Base-by-base conservation (phyloP, 2,329 filamentous ascomycete genomes). In the Aureobasidium musti region DNA sequence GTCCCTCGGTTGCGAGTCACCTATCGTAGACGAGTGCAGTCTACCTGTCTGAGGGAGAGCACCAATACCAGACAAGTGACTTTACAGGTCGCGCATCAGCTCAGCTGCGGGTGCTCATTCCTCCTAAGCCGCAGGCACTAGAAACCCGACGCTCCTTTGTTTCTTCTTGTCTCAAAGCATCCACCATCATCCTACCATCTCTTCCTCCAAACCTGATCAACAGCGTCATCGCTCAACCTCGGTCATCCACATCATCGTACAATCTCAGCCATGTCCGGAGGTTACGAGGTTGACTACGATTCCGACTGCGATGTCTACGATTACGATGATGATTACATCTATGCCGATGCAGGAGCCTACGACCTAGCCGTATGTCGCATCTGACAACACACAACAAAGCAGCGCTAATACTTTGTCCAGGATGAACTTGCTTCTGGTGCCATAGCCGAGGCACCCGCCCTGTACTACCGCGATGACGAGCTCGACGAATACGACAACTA, bases 341-440 rank as follows among this genome's bases (percentile, higher is more conserved):
- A 81, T 56, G 76, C 82, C 39, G 81, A 82, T 65, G 61, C 61
- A 26, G 81, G 82, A 39, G 79, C 79, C 39, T 76, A 72, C 67
- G 72, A 72, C 17, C 65, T 76, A 28, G 77, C 76, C 52, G 77
- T 79, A 74, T 67, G 77, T 73, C 23, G 50, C 41, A 17, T 30
- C 17, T 28, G 17, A 41, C 5, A 19, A 4, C 14, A 3, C 10
- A 37, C 17, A 33, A 28, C 6, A 37, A 39, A 60, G 11, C 41
- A 50, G 11, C 14, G 43, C 41, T 67, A 13, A 56, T 53, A 43
- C 23, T 19, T 19, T 21, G 30, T 19, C 10, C 19, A 82, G 76
- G 81, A 83, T 68, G 81, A 83, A 68, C 79, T 83, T 17, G 81
- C 81, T 65, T 80, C 83, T 70, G 79, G 79, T 41, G 79, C 78